Evolutionary conservation across 805 yeast species (phyloP).

Genomic region (Yueomyces sp.): DNA sequence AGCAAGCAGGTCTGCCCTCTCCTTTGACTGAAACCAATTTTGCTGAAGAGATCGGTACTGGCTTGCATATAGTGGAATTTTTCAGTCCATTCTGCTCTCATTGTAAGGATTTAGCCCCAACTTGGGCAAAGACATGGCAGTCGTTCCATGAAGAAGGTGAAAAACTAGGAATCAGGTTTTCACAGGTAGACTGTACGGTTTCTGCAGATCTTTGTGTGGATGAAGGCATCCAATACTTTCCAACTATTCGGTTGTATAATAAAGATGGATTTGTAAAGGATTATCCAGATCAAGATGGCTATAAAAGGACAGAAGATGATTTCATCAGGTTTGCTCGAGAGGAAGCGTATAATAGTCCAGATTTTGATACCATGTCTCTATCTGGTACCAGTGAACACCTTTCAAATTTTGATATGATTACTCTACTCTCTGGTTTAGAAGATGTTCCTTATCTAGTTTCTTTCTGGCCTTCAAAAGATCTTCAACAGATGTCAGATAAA

Average conservation of each 20-base stretch:
- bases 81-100: slow-evolving; percentile 84
- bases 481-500: slow-evolving; percentile 24
- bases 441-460: slow-evolving; percentile 42
- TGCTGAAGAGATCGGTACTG: slow-evolving; percentile 33
- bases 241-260: slow-evolving; percentile 57
- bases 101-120: slow-evolving; percentile 68
- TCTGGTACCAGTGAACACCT: slow-evolving; percentile 30
- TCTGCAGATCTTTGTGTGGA: slow-evolving; percentile 75
- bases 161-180: slow-evolving; percentile 36
- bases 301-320: slow-evolving; percentile 32
- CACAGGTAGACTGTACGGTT: slow-evolving; percentile 76
- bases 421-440: slow-evolving; percentile 37
- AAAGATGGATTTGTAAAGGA: slow-evolving; percentile 36
- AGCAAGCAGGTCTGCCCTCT: slow-evolving; percentile 29
- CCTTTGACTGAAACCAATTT: slow-evolving; percentile 39
- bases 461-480: slow-evolving; percentile 50
- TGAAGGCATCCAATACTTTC: slow-evolving; percentile 51
- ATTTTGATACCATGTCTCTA: slow-evolving; percentile 11
- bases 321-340: slow-evolving; percentile 41
- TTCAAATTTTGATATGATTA: slow-evolving; percentile 30
- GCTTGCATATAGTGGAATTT: slow-evolving; percentile 71
- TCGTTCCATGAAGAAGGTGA: slow-evolving; percentile 33
- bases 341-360: slow-evolving; percentile 28
- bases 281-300: slow-evolving; percentile 32
- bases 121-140: slow-evolving; percentile 58